Base-by-base conservation (phyloP, 2,329 filamentous ascomycete genomes). In the Calonectria crousiana region DNA sequence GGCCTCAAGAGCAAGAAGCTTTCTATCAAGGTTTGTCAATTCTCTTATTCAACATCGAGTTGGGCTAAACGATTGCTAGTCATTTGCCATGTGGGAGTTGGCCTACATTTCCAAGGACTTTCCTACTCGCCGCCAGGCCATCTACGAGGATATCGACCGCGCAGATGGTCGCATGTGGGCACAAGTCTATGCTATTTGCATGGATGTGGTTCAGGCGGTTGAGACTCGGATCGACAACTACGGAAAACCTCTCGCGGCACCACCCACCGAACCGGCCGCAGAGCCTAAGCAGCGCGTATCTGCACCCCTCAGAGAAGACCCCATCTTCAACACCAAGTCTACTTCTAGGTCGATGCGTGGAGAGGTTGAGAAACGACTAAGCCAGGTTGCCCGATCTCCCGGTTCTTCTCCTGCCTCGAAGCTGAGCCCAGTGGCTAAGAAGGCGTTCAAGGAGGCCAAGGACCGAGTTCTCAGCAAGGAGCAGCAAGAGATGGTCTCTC, bases 51-150 rank as follows among this genome's bases (percentile, higher is more conserved):
- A n/a, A 28, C 5, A n/a, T 13, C 41, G 6, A 49, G 13, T 26
- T 13, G 49, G 66, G 30, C 78, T 81, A 69, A 85, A 76, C 74
- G 64, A 6, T 51, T n/a, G 28, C 1, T 73, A 94, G 90, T 90
- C 92, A 0, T 98, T 97, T 83, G 96, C 96, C 20, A 94, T 98
- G 84, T 98, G 96, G 96, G 96, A 98, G 82, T 88, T 98, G 34
- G 92, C 92, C 36, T 89, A 95, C 71, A 98, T 98, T 78, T 93
- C 94, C 47, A 90, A 93, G 71, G 90, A 92, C 69, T 96, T 94
- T 76, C 89, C 93, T 20, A 89, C 92, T n/a, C 92, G 95, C 41
- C 91, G 96, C 67, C 94, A 93, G 83, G 91, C 92, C 26, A 95
- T 98, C 70, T 98, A 95, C 84, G 92, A 93, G 72, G 96, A 98